Evolutionary conservation across 2,329 filamentous ascomycete species (phyloP), one percentile per base, ranked within the genome.

Genomic region (Aureobasidium pullulans): DNA sequence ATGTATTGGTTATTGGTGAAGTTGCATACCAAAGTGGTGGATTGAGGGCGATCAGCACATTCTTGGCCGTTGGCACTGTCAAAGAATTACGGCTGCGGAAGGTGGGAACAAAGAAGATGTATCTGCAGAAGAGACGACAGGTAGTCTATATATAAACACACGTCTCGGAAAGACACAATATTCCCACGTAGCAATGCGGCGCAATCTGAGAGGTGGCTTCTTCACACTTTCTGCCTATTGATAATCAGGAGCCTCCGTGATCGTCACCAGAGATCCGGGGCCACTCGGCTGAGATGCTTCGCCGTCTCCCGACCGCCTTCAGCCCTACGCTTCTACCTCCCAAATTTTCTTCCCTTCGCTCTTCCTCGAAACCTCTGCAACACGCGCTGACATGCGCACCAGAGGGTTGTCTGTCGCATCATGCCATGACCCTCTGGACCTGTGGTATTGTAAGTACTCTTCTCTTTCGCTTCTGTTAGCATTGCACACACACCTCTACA

Each of bases 401-500:
- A 36, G 42, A 52, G 3, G 50, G 23, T 19, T 28, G 19, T 9
- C 28, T 23, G 15, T 43, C 32, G 23, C 52, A 37, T 6, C 32
- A 15, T 28, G 39, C 23, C 31, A 28, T 19, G 52, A 31, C 15
- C 50, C 1, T 54, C 50, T 54, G 50, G 37, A 49, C 23, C 57
- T 28, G 44, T 44, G 15, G 9, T 37, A 53, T 61, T 62, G 62
- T 54, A 61, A 47, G 39, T 31, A 16, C 40, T 61, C 28, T 11
- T 29, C 32, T 16, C 57, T 50, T 32, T 52, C 46, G 40, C 6
- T 56, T 8, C 49, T 57, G 52, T 13, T 16, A 31, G 48, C 48
- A 52, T 29, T 31, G 9, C 34, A 40, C 10, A 54, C 42, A 23
- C 23, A 34, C 15, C 49, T 40, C 46, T 64, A 62, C 65, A 67